Conservation (phyloP, 306 rosid genomes). For the Corylus avellana region DNA sequence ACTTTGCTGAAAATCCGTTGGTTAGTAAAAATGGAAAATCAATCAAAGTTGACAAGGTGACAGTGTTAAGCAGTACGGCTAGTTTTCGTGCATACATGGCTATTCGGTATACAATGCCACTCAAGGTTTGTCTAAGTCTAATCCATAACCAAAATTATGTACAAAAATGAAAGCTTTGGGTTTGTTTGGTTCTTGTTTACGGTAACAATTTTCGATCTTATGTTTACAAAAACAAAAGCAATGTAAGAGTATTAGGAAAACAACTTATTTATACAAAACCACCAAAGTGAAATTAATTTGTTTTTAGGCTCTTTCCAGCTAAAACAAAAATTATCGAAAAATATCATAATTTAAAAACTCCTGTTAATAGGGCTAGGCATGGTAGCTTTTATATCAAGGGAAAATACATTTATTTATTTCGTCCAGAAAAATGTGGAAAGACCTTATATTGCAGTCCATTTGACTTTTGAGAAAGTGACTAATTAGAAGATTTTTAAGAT, state of each 20-base stretch:
- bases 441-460: too few species aligned
- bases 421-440: neutral
- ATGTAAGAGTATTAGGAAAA: too few species aligned
- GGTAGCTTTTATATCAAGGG: neutral
- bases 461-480: too few species aligned
- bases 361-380: neutral
- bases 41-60: neutral
- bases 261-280: too few species aligned
- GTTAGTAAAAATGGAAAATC: conserved; percentile 27
- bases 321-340: too few species aligned
- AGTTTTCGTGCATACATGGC: conserved; percentile 25
- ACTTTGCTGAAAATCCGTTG: conserved; percentile 27
- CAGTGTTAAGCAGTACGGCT: conserved; percentile 9
- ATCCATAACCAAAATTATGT: neutral
- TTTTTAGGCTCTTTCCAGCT: too few species aligned
- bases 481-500: too few species aligned
- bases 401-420: too few species aligned
- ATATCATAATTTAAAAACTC: too few species aligned
- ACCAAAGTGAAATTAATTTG: too few species aligned
- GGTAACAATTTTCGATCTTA: neutral
- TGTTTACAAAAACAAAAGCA: too few species aligned
- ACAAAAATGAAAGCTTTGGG: neutral
- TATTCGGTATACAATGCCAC: conserved; percentile 26
- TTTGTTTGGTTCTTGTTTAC: neutral
- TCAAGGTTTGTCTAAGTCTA: conserved; percentile 30